Conservation (phyloP, 108 stramenopile genomes). For the Cyclotella kingstonii region DNA sequence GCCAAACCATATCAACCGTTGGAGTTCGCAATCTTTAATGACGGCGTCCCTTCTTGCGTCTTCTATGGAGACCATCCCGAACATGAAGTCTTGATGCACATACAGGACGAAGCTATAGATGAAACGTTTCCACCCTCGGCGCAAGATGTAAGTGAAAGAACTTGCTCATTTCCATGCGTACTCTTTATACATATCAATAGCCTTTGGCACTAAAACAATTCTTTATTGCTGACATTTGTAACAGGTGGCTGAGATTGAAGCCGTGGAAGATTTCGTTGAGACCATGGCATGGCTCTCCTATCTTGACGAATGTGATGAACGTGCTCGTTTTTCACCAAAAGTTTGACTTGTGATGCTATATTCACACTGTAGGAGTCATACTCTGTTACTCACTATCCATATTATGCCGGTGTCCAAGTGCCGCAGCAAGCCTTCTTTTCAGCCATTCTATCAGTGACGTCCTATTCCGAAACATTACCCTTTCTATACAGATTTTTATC, state of each 20-base stretch:
- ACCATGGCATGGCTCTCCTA: constrained; percentile 44
- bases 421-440: too few species aligned
- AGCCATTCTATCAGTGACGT: too few species aligned
- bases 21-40: constrained; percentile 46
- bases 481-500: too few species aligned
- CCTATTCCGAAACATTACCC: too few species aligned
- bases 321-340: constrained; percentile 15
- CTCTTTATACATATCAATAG: neutral
- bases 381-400: too few species aligned
- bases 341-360: too few species aligned
- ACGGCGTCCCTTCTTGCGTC: constrained; percentile 30
- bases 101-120: constrained; percentile 37
- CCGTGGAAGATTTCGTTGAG: constrained; percentile 37
- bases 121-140: constrained; percentile 37
- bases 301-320: constrained; percentile 42
- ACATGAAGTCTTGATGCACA: constrained; percentile 39
- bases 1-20: constrained; percentile 32
- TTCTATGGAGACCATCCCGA: constrained; percentile 33
- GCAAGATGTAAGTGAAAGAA: constrained; percentile 34
- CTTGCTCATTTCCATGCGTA: neutral
- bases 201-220: too few species aligned
- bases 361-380: too few species aligned
- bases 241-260: constrained; percentile 43
- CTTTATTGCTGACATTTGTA: neutral
- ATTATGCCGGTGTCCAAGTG: too few species aligned